phyloP scores from a whole-genome alignment of 179 eudicot species.

The Patellifolia procumbens region DNA sequence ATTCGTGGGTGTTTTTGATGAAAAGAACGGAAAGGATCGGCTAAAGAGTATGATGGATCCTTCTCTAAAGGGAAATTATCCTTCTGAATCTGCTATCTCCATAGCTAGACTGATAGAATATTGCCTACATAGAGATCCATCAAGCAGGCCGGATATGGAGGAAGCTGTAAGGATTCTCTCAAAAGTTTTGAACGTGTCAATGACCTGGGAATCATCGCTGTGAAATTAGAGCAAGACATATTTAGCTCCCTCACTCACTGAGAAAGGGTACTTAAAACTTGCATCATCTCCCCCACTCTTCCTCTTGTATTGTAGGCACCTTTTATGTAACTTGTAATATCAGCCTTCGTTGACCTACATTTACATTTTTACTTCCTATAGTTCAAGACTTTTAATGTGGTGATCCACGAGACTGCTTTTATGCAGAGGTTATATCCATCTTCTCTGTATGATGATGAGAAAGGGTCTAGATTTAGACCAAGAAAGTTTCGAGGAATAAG shows the following conservation, averaged over 20 bases:
- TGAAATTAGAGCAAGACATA: constrained; percentile 27
- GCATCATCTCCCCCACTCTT: neutral
- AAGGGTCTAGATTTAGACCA: constrained; percentile 5
- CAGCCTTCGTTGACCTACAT: constrained; percentile 10
- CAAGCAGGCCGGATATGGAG: constrained; percentile 66
- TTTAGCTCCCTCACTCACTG: neutral
- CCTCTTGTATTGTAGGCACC: neutral
- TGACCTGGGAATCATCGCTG: constrained; percentile 51
- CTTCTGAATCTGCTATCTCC: constrained; percentile 48
- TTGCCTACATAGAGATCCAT: constrained; percentile 58
- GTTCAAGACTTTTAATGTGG: neutral
- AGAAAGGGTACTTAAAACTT: neutral
- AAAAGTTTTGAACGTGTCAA: constrained; percentile 47
- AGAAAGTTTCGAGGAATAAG: constrained; percentile 1
- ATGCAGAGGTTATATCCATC: constrained; percentile 9
- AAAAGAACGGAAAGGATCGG: constrained; percentile 40
- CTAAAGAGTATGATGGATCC: constrained; percentile 56
- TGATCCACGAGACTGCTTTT: neutral
- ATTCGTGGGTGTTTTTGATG: constrained; percentile 32
- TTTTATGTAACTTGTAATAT: neutral
- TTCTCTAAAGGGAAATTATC: constrained; percentile 59
- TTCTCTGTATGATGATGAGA: constrained; percentile 14
- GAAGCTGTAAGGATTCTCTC: constrained; percentile 60
- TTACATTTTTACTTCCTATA: constrained; percentile 4
- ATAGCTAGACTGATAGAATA: constrained; percentile 44